Evolutionary conservation across 2,329 filamentous ascomycete genomes (phyloP).

Genomic region (Ophiognomonia clavigignenti-juglandacearum): DNA sequence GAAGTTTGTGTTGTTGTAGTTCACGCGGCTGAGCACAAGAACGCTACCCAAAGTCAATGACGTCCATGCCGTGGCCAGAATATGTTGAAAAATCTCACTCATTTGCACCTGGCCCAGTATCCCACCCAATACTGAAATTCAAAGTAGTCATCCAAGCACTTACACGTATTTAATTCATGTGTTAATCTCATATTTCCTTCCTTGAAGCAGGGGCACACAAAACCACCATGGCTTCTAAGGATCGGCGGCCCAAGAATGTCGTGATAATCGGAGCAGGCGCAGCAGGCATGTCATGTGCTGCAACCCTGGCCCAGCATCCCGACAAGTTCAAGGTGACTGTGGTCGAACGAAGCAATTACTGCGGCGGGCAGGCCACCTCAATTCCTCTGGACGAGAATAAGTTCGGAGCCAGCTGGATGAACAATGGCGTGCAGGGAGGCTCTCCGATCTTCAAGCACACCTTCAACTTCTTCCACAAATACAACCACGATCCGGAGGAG

Average conservation of each 20-base stretch:
- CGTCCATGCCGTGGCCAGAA: too few species aligned
- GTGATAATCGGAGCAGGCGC: conserved; percentile 59
- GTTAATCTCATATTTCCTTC: too few species aligned
- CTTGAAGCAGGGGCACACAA: too few species aligned
- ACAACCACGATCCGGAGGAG: conserved; percentile 31
- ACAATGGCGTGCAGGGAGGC: conserved; percentile 43
- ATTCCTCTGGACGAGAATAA: conserved; percentile 52
- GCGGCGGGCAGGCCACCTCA: conserved; percentile 57
- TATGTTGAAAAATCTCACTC: too few species aligned
- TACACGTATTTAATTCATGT: too few species aligned
- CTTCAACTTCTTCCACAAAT: conserved; percentile 47
- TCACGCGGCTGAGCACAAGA: too few species aligned
- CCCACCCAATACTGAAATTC: too few species aligned
- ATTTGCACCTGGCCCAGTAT: too few species aligned
- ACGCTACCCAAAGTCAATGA: too few species aligned
- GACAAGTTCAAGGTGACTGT: conserved; percentile 62
- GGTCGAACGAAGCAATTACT: conserved; percentile 52
- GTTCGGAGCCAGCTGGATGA: conserved; percentile 56
- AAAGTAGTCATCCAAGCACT: too few species aligned
- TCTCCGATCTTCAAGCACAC: conserved; percentile 49
- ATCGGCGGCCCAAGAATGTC: conserved; percentile 37
- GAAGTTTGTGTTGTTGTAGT: too few species aligned
- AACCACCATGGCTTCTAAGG: neutral
- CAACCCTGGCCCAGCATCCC: conserved; percentile 60
- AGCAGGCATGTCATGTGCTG: conserved; percentile 62